Evolutionary conservation across 2,329 filamentous ascomycete genomes (phyloP).

Genomic region (Periconia sp.): DNA sequence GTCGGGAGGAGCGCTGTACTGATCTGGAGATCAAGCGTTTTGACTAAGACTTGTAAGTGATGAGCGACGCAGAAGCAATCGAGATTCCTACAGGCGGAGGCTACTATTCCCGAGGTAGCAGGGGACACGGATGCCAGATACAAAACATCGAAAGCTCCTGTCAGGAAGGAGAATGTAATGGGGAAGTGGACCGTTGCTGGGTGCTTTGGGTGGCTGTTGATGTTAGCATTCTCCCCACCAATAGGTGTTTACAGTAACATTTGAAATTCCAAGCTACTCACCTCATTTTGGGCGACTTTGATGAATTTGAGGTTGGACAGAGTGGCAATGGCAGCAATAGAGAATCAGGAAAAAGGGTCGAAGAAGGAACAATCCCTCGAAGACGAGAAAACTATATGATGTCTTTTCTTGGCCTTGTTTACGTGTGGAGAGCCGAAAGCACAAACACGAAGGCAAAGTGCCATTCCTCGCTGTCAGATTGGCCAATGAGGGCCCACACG

Average conservation of each 20-base stretch:
- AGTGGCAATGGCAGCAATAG: too few species aligned
- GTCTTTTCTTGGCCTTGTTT: too few species aligned
- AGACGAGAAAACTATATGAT: too few species aligned
- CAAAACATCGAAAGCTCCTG: conserved; percentile 46
- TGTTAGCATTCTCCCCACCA: not conserved
- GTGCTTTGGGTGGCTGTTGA: conserved; percentile 46
- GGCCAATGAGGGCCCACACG: too few species aligned
- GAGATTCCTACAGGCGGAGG: conserved; percentile 22
- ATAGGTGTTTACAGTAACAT: not conserved
- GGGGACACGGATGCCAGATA: conserved; percentile 36
- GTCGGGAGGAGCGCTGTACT: conserved; percentile 36
- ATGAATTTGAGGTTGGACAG: too few species aligned
- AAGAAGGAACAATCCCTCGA: too few species aligned
- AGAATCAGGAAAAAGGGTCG: too few species aligned
- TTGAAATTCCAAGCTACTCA: not conserved
- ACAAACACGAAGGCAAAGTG: too few species aligned
- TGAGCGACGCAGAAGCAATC: not conserved
- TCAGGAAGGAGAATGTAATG: conserved; percentile 48
- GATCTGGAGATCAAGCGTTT: conserved; percentile 28
- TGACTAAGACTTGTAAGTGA: conserved; percentile 15
- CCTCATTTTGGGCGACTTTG: not conserved
- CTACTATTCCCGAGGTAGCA: conserved; percentile 35
- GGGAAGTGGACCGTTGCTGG: conserved; percentile 53
- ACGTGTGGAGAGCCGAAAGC: too few species aligned
- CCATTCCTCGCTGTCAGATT: too few species aligned